Evolutionary conservation across 345 rosid genomes (phyloP), one percentile per base, ranked within the genome.

Genomic region (Aquilaria yunnanensis): DNA sequence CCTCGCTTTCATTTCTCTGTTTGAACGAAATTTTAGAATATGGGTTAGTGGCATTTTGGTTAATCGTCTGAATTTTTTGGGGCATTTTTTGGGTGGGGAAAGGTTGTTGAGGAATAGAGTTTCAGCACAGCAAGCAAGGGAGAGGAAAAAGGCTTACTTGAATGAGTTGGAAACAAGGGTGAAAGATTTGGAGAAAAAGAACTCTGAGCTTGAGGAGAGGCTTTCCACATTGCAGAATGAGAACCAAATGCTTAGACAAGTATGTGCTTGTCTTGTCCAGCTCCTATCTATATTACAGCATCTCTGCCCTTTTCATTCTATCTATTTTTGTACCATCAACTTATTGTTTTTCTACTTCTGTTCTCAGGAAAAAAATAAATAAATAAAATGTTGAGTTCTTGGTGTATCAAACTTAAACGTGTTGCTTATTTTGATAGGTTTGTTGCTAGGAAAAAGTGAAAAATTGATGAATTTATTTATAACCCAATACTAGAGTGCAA

Each of bases 31-130:
- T 23, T 23, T 23, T 3, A 37, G 7, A 37, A 14, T 0, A 11
- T 6, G 60, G 65, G 14, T 13, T 3, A 50, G 53, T 43, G 56
- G 74, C 32, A 60, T 67, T 71, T 63, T 52, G 54, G 58, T 68
- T 37, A 60, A 70, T 51, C 48, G 6, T 34, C 16, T 3, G 29
- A n/a, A 12, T 10, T 10, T 16, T 11, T 23, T 7, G 5, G 14
- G 34, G 12, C 47, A 1, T 10, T 23, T 59, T 33, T 30, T 14
- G 14, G 11, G 10, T 23, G 51, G 9, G n/a, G 51, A 6, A 66
- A 94, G 99, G 91, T 83, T 94, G 85, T 66, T 94, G 87, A 88
- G 99, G 80, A 94, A 94, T 72, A 87, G 99, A 87, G 99, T 94
- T 23, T 94, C 99, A 34, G 99, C 99, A 1, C 99, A 94, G 69